Evolutionary conservation across 192 early-diverging fungal genomes (phyloP), one percentile per base, ranked within the genome.

Genomic region (Backusella sp.): DNA sequence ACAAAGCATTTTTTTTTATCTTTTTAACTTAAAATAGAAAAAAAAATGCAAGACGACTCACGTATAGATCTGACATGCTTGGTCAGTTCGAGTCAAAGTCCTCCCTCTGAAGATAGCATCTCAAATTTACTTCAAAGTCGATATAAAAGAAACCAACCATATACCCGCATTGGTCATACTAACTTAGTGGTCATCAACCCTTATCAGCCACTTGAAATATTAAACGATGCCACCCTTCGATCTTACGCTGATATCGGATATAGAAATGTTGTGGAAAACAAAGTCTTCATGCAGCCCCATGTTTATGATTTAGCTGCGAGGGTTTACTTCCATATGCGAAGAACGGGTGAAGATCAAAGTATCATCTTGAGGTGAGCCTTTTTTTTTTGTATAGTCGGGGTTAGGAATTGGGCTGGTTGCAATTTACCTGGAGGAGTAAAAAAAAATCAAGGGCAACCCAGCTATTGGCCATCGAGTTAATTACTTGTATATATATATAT

Each of bases 321-420:
- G 34, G 86, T 92, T 4, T 95, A 95, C 76, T 85, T 91, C 68
- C 92, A 93, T 68, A 82, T 95, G 83, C 81, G 92, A 70, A 80
- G 92, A 69, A 86, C 89, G 17, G 91, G 90, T 14, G 88, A 94
- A 77, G 92, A 95, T 82, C 93, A 95, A 76, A 82, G 84, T 65
- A 83, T 95, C 23, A 77, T 95, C 15, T 82, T 94, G 56, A 92
- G 88, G 90, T 84, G 85, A 74, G 66, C 8, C 30, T 73, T 66
- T 62, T 35, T 75, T 66, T 52, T 69, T 66, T 35, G 17, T 59
- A 9, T 49, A 23, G 67, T 70, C 69, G 69, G 69, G 69, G 69
- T 44, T 70, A 70, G 23, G 69, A 70, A 39, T 70, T 44, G 69
- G 37, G 21, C 37, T 23, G 68, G n/a, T 41, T 44, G 23, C 35